phyloP scores from a whole-genome alignment of 345 rosid species.

The Syzygium oleosum region DNA sequence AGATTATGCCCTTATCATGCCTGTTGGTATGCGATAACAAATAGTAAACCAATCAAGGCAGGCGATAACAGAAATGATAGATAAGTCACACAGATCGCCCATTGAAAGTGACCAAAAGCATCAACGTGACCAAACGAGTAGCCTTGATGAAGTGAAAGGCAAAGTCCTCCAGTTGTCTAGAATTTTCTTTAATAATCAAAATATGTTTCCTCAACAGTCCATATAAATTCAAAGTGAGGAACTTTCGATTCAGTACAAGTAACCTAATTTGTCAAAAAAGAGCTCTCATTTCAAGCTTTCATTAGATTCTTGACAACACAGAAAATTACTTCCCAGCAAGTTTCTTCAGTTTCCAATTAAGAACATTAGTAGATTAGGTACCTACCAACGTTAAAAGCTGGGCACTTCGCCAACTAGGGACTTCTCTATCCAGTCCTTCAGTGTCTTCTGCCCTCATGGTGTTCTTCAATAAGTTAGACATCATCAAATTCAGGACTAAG shows the following conservation, averaged over 20 bases:
- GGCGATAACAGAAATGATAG: neutral
- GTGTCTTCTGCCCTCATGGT: constrained; percentile 6
- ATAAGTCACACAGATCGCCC: neutral
- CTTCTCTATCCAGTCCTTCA: constrained; percentile 19
- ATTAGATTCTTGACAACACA: neutral
- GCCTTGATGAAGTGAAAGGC: neutral
- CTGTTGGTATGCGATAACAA: constrained; percentile 6
- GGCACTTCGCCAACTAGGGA: constrained; percentile 42
- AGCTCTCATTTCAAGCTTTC: neutral
- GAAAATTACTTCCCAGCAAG: neutral
- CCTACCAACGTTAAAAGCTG: constrained; percentile 57
- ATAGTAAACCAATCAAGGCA: neutral
- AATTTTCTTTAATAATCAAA: neutral
- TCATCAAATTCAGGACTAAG: neutral
- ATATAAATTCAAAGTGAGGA: neutral
- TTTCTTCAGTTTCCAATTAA: neutral
- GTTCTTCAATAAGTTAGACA: constrained; percentile 29
- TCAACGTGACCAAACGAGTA: neutral
- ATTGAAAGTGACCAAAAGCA: neutral
- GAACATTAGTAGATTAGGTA: neutral
- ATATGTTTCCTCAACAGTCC: neutral
- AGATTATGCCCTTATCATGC: neutral
- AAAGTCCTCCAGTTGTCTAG: neutral
- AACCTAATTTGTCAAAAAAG: neutral
- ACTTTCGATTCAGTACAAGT: neutral